Percentiles rank a stretch among this genome's conserved stretches.
Conservation (phyloP, 805 yeast species). For the Nakazawaea molendinolei region DNA sequence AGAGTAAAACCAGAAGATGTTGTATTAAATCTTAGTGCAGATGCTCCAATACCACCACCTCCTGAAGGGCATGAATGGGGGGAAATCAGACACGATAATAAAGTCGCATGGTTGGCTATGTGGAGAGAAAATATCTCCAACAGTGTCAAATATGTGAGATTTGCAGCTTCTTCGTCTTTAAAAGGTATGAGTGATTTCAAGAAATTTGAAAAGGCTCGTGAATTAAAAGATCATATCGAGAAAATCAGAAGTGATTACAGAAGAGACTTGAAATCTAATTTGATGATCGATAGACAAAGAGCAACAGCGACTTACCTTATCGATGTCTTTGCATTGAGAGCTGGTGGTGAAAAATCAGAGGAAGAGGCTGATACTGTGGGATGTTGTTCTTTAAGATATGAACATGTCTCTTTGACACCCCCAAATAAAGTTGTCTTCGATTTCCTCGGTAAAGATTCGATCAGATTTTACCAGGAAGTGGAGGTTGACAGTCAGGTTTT, state of each 20-base stretch:
- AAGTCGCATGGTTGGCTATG: conserved; percentile 94
- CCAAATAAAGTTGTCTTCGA: conserved; percentile 85
- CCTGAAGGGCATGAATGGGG: conserved; percentile 92
- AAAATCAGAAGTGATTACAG: conserved; percentile 71
- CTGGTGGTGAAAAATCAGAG: conserved; percentile 95
- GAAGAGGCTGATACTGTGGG: conserved; percentile 99
- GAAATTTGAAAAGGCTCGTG: conserved; percentile 91
- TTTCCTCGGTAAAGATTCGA: conserved; percentile 93
- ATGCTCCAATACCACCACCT: conserved; percentile 67
- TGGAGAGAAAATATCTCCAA: conserved; percentile 93
- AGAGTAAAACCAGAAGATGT: conserved; percentile 89
- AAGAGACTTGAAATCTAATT: conserved; percentile 57
- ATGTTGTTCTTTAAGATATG: conserved; percentile 88
- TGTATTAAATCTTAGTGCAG: conserved; percentile 72
- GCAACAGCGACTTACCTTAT: conserved; percentile 92
- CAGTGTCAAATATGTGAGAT: conserved; percentile 78
- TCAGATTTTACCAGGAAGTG: conserved; percentile 86
- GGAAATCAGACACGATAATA: conserved; percentile 78
- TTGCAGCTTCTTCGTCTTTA: conserved; percentile 84
- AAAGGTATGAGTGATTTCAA: conserved; percentile 88
- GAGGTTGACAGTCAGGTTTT: conserved; percentile 89
- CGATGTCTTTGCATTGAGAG: conserved; percentile 91
- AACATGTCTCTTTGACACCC: conserved; percentile 80
- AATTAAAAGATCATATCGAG: conserved; percentile 67
- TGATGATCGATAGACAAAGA: conserved; percentile 83